These are phyloP conservation scores for Thelephora ganbajun DNA, from an alignment of 768 basidiomycete genomes.

Conservation along the genomic window DNA sequence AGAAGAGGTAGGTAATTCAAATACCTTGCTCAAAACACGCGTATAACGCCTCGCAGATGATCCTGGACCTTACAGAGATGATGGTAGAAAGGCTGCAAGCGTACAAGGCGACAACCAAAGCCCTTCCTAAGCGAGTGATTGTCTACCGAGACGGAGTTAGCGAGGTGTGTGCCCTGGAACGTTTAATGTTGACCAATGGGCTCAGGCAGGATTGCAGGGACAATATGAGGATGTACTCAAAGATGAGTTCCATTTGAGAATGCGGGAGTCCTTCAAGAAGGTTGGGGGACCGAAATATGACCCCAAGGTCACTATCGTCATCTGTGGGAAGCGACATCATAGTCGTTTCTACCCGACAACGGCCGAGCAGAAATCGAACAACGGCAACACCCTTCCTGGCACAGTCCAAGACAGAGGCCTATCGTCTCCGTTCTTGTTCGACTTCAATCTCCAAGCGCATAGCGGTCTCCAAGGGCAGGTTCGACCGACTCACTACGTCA, in stretches of 20 bases:
- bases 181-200: not conserved
- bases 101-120: constrained; percentile 36
- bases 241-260: constrained; percentile 49
- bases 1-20: constrained; percentile 19
- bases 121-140: constrained; percentile 52
- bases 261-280: constrained; percentile 43
- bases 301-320: constrained; percentile 55
- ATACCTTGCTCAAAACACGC: not conserved
- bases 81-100: constrained; percentile 51
- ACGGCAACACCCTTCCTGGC: constrained; percentile 69
- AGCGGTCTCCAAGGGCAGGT: constrained; percentile 60
- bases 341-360: constrained; percentile 47
- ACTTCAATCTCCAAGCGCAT: constrained; percentile 36
- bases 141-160: constrained; percentile 78
- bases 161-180: constrained; percentile 32
- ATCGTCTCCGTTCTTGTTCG: constrained; percentile 28
- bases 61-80: constrained; percentile 52
- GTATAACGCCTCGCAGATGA: constrained; percentile 37
- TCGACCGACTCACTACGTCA: constrained; percentile 64
- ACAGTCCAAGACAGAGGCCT: constrained; percentile 73
- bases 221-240: constrained; percentile 52
- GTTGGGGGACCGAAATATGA: constrained; percentile 34
- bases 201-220: constrained; percentile 28
- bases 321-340: constrained; percentile 67
- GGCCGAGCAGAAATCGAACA: constrained; percentile 35